Evolutionary conservation across 345 rosid species (phyloP).

Genomic region (Litchi chinensis): DNA sequence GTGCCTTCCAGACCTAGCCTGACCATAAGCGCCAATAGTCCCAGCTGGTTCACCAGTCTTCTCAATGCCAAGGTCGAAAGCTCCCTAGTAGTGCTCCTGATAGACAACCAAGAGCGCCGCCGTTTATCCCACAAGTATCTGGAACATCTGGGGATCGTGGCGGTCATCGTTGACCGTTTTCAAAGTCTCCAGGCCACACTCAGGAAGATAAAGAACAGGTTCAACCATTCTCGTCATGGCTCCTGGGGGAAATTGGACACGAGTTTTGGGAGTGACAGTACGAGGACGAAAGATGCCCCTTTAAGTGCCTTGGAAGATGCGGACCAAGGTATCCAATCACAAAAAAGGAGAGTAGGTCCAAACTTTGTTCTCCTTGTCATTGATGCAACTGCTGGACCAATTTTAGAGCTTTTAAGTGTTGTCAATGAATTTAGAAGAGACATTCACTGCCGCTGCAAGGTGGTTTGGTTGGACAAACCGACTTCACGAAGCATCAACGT

Average conservation of each 20-base stretch:
- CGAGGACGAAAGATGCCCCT: constrained; percentile 49
- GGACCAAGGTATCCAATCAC: constrained; percentile 34
- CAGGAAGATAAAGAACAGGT: constrained; percentile 36
- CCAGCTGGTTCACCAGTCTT: constrained; percentile 34
- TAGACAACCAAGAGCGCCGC: constrained; percentile 53
- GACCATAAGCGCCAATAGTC: constrained; percentile 35
- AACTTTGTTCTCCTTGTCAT: constrained; percentile 54
- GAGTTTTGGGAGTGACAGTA: constrained; percentile 9
- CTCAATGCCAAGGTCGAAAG: constrained; percentile 52
- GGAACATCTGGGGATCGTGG: constrained; percentile 57
- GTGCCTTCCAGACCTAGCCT: constrained; percentile 32
- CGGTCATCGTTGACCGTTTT: constrained; percentile 46
- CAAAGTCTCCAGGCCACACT: constrained; percentile 37
- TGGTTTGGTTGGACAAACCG: constrained; percentile 71
- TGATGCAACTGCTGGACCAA: constrained; percentile 56
- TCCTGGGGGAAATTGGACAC: constrained; percentile 48
- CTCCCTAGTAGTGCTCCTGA: constrained; percentile 55
- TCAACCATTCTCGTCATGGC: constrained; percentile 34
- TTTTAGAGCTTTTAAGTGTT: constrained; percentile 30
- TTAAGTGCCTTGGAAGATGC: constrained; percentile 51
- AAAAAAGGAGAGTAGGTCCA: constrained; percentile 24
- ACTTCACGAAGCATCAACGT: constrained; percentile 28
- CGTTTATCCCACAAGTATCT: constrained; percentile 50
- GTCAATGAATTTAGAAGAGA: constrained; percentile 53
- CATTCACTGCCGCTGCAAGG: constrained; percentile 42